Evolutionary conservation across 345 rosid species (phyloP), one percentile per base, ranked within the genome.

Genomic region (Aethionema arabicum): DNA sequence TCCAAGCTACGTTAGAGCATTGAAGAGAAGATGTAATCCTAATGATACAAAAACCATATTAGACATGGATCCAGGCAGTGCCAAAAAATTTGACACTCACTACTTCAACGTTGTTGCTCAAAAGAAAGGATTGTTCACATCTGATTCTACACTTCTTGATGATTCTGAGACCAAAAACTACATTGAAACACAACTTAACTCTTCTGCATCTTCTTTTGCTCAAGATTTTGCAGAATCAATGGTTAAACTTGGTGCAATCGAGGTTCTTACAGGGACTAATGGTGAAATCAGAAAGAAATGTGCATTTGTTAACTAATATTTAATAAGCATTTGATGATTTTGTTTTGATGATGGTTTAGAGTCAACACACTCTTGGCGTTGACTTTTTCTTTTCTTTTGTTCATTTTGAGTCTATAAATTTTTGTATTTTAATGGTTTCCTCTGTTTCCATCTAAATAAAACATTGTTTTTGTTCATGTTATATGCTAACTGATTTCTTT

Each of bases 51-150:
- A 36, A 0, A 62, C 79, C 0, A 33, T 74, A 3, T 57, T 62
- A 2, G 76, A 73, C 43, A 79, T 82, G 87, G 87, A 79, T 52
- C 87, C 87, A 0, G 80, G 77, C 21, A 82, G 80, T 65, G 77
- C 61, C 78, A 61, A 39, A 12, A 65, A 61, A 7, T 79, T 82
- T 41, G 80, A 82, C 36, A 43, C 48, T 6, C 61, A 55, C 57
- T 82, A 77, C 67, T 82, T 53, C 74, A 56, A 57, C 0, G 48
- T 66, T 6, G 76, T 82, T 8, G 41, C 74, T 7, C 56, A 72
- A 40, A 74, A 75, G 53, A 69, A 76, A 67, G 87, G 83, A 5
- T 30, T 83, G 0, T 80, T 83, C 48, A 66, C 49, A 36, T 80
- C 87, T 6, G 87, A 83, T 42, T 79, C 84, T 1, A 82, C 83